Evolutionary conservation across 2,329 filamentous ascomycete species (phyloP), one percentile per base, ranked within the genome.

Genomic region (Chaetomiaceae sp.): DNA sequence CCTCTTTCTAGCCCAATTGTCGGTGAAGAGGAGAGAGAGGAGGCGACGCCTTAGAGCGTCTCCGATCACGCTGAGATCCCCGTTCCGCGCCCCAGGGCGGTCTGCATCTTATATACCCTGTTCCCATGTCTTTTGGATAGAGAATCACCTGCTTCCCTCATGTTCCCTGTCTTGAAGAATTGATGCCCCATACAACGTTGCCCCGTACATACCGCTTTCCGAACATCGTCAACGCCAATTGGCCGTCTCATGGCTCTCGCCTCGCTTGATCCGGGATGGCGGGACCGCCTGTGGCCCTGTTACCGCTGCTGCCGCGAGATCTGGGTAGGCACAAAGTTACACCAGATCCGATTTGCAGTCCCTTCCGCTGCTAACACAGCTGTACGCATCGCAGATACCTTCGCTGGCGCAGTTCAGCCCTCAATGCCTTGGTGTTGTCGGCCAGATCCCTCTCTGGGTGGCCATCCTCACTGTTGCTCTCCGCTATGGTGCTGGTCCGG

Each of bases 251-350:
- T 58, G 55, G 50, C 36, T 18, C 25, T n/a, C 8, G 10, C 30
- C 23, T 33, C 38, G 11, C 30, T 43, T 10, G 20, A 43, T 20
- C 36, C 44, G 23, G 51, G 51, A 16, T 54, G 48, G 55, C 56
- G 53, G 55, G 55, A 41, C 36, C 13, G 21, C 5, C 27, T 61
- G 9, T 62, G 63, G 64, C 67, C 66, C 14, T 69, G 66, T 51
- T 67, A 64, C 47, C 63, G 62, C 20, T 68, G 67, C 58, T 69
- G 67, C 53, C 57, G 49, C 38, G 32, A 63, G 41, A 53, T 67
- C 27, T 67, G 66, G 67, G 67, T 67, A 59, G 20, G 65, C 45
- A 14, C 38, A 18, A n/a, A 11, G 63, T 61, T 48, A 30, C 53
- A 47, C 34, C 14, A 50, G 23, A 54, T 54, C 13, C 23, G 20